Conservation (phyloP, 345 rosid species). For the Toxicodendron radicans region DNA sequence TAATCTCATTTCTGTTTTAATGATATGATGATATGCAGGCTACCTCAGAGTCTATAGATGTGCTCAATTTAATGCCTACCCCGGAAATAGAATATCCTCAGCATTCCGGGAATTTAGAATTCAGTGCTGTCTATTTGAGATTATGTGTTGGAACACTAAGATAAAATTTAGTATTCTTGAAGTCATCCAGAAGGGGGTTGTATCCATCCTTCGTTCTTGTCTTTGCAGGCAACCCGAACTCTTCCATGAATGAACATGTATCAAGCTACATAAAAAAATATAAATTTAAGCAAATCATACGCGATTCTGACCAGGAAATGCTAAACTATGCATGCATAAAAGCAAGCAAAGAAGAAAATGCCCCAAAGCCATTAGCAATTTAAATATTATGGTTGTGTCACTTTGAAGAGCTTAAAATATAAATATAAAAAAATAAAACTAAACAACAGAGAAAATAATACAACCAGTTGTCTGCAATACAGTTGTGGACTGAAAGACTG, state of each 20-base stretch:
- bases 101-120: background rate
- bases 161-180: constrained; percentile 88
- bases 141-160: constrained; percentile 97
- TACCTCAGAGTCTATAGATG: background rate
- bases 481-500: background rate
- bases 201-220: constrained; percentile 89
- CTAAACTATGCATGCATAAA: background rate
- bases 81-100: background rate
- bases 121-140: constrained; percentile 34
- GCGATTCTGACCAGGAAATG: background rate
- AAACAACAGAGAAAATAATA: background rate
- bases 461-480: background rate
- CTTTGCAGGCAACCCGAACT: constrained; percentile 84
- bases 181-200: constrained; percentile 93
- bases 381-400: background rate
- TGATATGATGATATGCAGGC: background rate
- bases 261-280: constrained; percentile 51
- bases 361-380: background rate
- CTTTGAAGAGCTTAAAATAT: no score
- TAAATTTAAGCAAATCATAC: constrained; percentile 5
- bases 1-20: constrained; percentile 5
- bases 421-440: no score
- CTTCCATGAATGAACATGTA: constrained; percentile 92
- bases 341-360: background rate
- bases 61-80: constrained; percentile 8